A percentile compares a stretch with the other conserved stretches of the same genome.
Conservation (phyloP, 1,284 basidiomycete genomes). For the Sporisorium exsertum region DNA sequence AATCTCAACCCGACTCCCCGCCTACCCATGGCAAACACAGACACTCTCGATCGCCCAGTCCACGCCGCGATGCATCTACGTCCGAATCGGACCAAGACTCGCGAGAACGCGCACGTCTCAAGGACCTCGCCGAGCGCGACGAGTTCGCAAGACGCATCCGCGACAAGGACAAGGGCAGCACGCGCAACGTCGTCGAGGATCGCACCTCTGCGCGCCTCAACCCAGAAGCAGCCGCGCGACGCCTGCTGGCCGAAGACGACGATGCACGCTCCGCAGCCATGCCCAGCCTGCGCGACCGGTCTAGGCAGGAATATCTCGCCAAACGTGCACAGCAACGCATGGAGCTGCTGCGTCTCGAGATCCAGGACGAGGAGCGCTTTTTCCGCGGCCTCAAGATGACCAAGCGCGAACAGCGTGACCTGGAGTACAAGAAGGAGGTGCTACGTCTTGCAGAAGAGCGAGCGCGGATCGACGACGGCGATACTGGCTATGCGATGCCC, state of each 20-base stretch:
- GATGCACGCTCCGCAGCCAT: constrained; percentile 56
- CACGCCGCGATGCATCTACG: constrained; percentile 3
- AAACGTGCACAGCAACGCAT: constrained; percentile 97
- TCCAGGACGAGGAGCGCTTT: constrained; percentile 65
- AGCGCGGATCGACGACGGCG: constrained; percentile 85
- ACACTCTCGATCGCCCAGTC: constrained; percentile 10
- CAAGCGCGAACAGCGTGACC: constrained; percentile 81
- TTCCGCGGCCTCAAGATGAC: constrained; percentile 74
- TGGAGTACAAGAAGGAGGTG: constrained; percentile 92
- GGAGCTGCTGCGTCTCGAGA: constrained; percentile 90
- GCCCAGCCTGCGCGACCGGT: constrained; percentile 61
- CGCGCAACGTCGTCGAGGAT: constrained; percentile 92
- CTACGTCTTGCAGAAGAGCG: constrained; percentile 92
- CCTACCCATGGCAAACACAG: neutral
- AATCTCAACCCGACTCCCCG: constrained; percentile 16
- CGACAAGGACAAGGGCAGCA: constrained; percentile 83
- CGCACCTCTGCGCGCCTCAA: constrained; percentile 75
- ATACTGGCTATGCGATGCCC: constrained; percentile 58
- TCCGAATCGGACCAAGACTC: constrained; percentile 73
- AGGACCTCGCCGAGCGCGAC: constrained; percentile 88
- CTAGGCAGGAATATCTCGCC: constrained; percentile 88
- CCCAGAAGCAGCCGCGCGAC: constrained; percentile 83
- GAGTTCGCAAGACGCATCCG: constrained; percentile 90
- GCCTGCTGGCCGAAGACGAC: constrained; percentile 75
- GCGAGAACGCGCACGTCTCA: constrained; percentile 79